These are phyloP conservation scores for Amphibolis antarctica DNA, from an alignment of 106 monocot species.

Conservation along the genomic window DNA sequence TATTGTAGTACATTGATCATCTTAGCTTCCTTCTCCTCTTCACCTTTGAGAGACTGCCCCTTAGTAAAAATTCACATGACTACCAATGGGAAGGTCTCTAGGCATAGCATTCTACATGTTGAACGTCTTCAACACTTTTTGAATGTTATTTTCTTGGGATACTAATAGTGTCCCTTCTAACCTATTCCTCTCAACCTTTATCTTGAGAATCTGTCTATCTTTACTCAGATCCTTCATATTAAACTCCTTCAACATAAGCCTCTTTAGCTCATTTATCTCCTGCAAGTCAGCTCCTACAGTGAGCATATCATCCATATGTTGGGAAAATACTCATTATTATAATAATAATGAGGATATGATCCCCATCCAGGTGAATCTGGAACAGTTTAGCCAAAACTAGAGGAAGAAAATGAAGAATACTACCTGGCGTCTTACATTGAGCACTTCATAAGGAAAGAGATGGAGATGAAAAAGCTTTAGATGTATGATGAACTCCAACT, in stretches of 20 bases:
- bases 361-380: no score
- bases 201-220: background rate
- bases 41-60: no score
- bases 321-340: no score
- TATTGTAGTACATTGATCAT: background rate
- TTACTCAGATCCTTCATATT: background rate
- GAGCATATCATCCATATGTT: background rate
- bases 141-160: background rate
- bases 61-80: slow-evolving; percentile 4
- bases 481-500: no score
- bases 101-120: background rate
- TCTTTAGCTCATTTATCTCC: slow-evolving; percentile 2
- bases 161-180: background rate
- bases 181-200: slow-evolving; percentile 1
- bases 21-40: background rate
- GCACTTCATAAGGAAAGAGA: no score
- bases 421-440: no score
- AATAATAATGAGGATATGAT: no score
- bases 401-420: no score
- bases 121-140: background rate
- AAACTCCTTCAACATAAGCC: background rate
- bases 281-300: background rate
- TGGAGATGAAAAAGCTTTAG: no score
- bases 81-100: background rate
- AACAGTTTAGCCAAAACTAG: no score